These are phyloP conservation scores for Xylaria curta DNA, from an alignment of 495 filamentous ascomycete genomes.

Conservation along the genomic window DNA sequence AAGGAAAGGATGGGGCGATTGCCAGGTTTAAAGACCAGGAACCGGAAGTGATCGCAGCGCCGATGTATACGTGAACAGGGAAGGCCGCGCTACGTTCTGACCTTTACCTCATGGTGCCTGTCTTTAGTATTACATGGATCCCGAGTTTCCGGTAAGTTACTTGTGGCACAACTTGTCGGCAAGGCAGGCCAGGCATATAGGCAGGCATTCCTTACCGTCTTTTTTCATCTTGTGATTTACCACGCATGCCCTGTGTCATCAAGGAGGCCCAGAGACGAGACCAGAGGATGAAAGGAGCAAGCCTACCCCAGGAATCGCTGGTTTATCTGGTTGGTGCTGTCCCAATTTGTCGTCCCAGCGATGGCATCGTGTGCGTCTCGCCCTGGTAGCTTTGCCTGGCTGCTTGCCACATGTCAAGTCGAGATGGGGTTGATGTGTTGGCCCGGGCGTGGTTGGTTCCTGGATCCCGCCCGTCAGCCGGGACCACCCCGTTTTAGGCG, in stretches of 20 bases:
- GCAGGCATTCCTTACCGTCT: slow-evolving; percentile 19
- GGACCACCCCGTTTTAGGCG: slow-evolving; percentile 28
- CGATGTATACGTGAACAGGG: neutral
- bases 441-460: slow-evolving; percentile 28
- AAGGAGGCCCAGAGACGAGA: slow-evolving; percentile 4
- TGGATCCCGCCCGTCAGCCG: slow-evolving; percentile 27
- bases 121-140: slow-evolving; percentile 25
- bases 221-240: slow-evolving; percentile 22
- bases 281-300: slow-evolving; percentile 11
- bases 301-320: slow-evolving; percentile 17
- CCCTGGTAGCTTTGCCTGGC: slow-evolving; percentile 13
- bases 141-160: slow-evolving; percentile 29
- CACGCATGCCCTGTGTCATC: slow-evolving; percentile 18
- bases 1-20: slow-evolving; percentile 24
- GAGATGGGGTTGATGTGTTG: slow-evolving; percentile 30
- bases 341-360: neutral
- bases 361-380: slow-evolving; percentile 2
- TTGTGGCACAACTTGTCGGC: slow-evolving; percentile 5
- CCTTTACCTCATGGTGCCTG: slow-evolving; percentile 21
- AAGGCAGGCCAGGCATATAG: slow-evolving; percentile 3
- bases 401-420: slow-evolving; percentile 31
- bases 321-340: slow-evolving; percentile 20
- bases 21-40: slow-evolving; percentile 25
- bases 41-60: slow-evolving; percentile 22
- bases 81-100: slow-evolving; percentile 17